Evolutionary conservation across 2,329 filamentous ascomycete genomes (phyloP), one percentile per base, ranked within the genome.

Genomic region (Alternaria ventricosa): DNA sequence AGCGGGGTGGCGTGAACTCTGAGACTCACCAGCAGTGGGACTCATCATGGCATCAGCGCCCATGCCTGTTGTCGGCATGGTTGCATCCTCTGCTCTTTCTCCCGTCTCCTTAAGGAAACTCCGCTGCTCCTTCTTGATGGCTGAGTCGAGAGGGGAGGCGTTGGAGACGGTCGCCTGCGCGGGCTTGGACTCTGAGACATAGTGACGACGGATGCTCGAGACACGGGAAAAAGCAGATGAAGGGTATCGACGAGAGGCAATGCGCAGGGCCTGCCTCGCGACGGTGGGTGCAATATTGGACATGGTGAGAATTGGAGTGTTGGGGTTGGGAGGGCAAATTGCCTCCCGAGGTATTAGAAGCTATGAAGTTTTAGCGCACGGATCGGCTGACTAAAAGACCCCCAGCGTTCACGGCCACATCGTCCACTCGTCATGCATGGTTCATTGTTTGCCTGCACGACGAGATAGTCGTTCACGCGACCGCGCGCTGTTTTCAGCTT

Each of bases 61-160:
- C 71, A 89, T 82, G 49, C 83, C 83, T 5, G 89, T 84, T 4
- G 85, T 84, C 12, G 89, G 86, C 73, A 91, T 86, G 18, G 86
- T 83, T 65, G 89, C 88, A 80, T 87, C 82, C 55, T 84, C 79
- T 3, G 87, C 83, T 54, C 81, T 77, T 60, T 84, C 79, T 28
- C 87, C 87, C 9, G 86, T 88, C 79, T 89, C 79, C 33, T 85
- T 81, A 57, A 88, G 76, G 69, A 97, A 96, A 30, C 92, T 89
- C 79, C 92, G 92, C 82, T 95, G 93, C 71, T 97, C 93, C 64
- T 94, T 86, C 79, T 92, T 92, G 81, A 97, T 94, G 64, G 93
- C 90, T 11, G 91, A 92, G 75, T 97, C 93, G 61, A 93, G 53
- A 25, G n/a, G 53, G 25, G 30, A 41, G 53, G 6, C 83, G 72